These are phyloP conservation scores for Excoecaria cochinchinensis DNA, from an alignment of 345 rosid genomes.

Conservation along the genomic window DNA sequence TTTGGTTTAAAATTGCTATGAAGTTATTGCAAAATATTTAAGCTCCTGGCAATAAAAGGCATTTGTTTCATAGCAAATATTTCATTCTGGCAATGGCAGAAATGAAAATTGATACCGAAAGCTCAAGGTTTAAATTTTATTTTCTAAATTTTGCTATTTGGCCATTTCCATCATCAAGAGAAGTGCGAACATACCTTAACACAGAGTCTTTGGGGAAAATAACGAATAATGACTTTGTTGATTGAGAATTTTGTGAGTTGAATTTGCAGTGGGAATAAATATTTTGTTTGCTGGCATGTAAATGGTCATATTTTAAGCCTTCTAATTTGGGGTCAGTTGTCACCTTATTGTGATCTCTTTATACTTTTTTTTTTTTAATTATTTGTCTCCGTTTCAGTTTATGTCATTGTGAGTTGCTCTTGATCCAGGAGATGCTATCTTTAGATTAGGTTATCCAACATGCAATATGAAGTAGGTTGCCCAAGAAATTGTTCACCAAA, in stretches of 20 bases:
- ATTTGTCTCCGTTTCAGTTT: background rate
- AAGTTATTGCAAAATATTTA: background rate
- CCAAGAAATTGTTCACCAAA: background rate
- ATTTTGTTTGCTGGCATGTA: background rate
- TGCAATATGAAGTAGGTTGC: background rate
- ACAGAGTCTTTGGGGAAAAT: background rate
- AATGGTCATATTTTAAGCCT: background rate
- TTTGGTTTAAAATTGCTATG: background rate
- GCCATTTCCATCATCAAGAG: slow-evolving; percentile 1
- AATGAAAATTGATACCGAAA: background rate
- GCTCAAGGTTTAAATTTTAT: background rate
- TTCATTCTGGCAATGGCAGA: background rate
- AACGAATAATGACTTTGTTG: background rate
- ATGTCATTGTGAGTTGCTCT: background rate
- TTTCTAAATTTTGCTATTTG: background rate
- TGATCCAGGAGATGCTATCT: background rate
- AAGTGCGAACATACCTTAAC: background rate
- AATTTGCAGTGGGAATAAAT: background rate
- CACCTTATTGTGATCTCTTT: background rate
- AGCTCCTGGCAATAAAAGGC: background rate
- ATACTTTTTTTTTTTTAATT: background rate
- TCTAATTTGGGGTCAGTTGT: background rate
- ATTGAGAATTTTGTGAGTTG: background rate
- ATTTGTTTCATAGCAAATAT: background rate
- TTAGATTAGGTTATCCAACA: background rate